Base-by-base conservation (phyloP, 2,329 filamentous ascomycete species). In the Talaromyces piceae region DNA sequence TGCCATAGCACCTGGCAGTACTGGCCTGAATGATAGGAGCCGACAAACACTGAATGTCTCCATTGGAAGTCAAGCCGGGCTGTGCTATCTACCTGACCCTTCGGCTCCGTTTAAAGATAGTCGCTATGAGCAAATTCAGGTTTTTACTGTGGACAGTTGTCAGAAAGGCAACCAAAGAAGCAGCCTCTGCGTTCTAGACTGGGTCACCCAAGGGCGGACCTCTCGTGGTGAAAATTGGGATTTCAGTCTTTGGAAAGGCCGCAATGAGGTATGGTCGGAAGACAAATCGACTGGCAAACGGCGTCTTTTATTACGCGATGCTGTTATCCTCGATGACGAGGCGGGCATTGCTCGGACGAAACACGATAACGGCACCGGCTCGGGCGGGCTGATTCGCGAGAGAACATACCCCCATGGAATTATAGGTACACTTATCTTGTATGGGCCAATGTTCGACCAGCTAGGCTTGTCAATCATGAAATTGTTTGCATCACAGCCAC, bases 211-310 rank as follows among this genome's bases (percentile, higher is more conserved):
- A 63, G 93, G 93, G 6, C 82, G 93, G 16, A 81, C 78, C 4
- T 91, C 93, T 4, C 81, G 87, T 44, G 91, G 90, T 22, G 93
- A 98, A 70, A 79, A 88, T 56, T 98, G 93, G 93, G 84, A 84
- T 59, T 83, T 96, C 54, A 73, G 78, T 51, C 79, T 78, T 56
- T 97, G 93, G 82, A 81, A 77, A 53, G 90, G 89, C 8, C 79
- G 87, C 57, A 97, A 96, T 64, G 93, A 98, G 70, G 78, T 97
- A n/a, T 61, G 65, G 54, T 59, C 60, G 1, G 56, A 62, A 18
- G 63, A 68, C 22, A 61, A 63, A 6, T 71, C 66, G 23, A 72
- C 67, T 50, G 64, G 58, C 45, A 73, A 73, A 56, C 69, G 62
- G 52, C 80, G 84, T 54, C 76, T 97, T 13, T 73, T 97, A 1